Conservation (phyloP, 2,329 filamentous ascomycete species). For the Botrytis cinerea region DNA sequence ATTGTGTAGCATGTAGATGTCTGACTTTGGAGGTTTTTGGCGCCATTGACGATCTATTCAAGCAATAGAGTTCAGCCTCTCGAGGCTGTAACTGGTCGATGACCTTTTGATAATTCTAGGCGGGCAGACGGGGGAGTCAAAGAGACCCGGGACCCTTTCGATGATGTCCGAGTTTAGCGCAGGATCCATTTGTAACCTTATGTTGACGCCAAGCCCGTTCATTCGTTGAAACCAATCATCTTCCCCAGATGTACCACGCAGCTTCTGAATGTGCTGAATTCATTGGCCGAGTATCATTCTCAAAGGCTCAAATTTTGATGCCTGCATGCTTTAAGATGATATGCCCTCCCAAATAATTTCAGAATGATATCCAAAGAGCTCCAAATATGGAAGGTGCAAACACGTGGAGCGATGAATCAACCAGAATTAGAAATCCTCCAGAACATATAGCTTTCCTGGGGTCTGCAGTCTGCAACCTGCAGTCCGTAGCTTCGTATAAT, state of each 20-base stretch:
- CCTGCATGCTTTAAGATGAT: not conserved
- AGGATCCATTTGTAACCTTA: not conserved
- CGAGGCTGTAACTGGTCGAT: not conserved
- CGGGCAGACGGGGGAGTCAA: not conserved
- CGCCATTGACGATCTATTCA: constrained; percentile 2
- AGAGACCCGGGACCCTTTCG: not conserved
- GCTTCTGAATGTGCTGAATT: not conserved
- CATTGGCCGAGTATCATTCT: not conserved
- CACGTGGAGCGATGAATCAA: constrained; percentile 2
- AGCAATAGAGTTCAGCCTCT: constrained; percentile 7
- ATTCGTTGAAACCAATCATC: constrained; percentile 19
- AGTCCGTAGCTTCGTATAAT: not conserved
- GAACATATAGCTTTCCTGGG: not conserved
- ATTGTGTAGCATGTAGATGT: constrained; percentile 13
- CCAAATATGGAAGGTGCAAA: not conserved
- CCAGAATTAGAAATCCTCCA: not conserved
- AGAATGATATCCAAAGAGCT: not conserved
- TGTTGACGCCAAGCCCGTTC: constrained; percentile 3
- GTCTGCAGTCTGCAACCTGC: not conserved
- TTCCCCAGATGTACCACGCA: constrained; percentile 14
- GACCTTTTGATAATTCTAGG: not conserved
- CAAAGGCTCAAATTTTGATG: not conserved
- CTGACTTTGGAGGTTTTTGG: constrained; percentile 2
- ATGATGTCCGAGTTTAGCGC: constrained; percentile 1
- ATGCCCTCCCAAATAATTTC: not conserved